phyloP scores from a whole-genome alignment of 306 rosid species.

The Alnus rubra region DNA sequence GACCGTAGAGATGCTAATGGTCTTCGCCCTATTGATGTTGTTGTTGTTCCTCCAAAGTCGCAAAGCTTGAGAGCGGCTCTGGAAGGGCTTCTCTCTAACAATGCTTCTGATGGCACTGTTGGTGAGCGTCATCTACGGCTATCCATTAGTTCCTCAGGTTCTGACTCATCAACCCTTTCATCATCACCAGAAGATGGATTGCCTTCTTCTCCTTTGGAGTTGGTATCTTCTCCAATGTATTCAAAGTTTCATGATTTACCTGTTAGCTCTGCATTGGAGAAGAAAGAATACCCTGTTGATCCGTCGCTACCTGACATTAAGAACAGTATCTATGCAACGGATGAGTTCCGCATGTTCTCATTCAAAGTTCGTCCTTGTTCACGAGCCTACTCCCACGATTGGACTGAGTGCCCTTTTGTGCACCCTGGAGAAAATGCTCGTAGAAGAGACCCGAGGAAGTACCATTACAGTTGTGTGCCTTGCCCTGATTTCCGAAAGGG shows the following conservation, averaged over 20 bases:
- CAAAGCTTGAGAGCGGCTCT: conserved; percentile 40
- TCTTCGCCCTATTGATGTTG: conserved; percentile 66
- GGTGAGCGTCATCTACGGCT: conserved; percentile 40
- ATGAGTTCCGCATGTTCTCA: conserved; percentile 91
- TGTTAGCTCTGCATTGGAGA: conserved; percentile 50
- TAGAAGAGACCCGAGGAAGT: conserved; percentile 87
- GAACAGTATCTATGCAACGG: conserved; percentile 85
- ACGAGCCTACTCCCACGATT: conserved; percentile 90
- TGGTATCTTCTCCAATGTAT: conserved; percentile 51
- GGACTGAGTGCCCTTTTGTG: conserved; percentile 97
- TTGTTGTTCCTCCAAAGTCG: conserved; percentile 67
- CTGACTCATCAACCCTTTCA: conserved; percentile 49
- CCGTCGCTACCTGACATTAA: conserved; percentile 92
- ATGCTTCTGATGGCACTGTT: conserved; percentile 42
- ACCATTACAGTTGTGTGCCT: conserved; percentile 90
- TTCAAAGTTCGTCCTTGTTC: conserved; percentile 96
- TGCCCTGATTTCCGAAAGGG: conserved; percentile 95
- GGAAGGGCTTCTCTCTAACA: conserved; percentile 56
- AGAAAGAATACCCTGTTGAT: conserved; percentile 83
- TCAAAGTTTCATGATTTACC: conserved; percentile 46
- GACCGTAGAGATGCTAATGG: conserved; percentile 57
- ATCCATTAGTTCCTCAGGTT: conserved; percentile 39
- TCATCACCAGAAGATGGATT: conserved; percentile 57
- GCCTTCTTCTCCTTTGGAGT: conserved; percentile 54
- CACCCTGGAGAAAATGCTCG: conserved; percentile 98